Evolutionary conservation across 2,329 filamentous ascomycete genomes (phyloP), one percentile per base, ranked within the genome.

Genomic region (Colletotrichum godetiae): DNA sequence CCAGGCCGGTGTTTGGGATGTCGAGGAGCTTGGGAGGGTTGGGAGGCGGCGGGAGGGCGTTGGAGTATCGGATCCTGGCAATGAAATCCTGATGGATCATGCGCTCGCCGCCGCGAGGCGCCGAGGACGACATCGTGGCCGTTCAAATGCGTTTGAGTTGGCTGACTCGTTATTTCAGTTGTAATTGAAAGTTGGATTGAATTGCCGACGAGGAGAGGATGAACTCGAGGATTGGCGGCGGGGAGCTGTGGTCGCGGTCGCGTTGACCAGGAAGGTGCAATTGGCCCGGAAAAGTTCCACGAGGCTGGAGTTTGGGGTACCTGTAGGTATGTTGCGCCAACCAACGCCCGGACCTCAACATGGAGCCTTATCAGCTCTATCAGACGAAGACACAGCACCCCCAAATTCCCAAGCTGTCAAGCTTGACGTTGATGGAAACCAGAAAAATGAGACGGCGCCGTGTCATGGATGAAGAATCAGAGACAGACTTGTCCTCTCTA

Each of bases 11-110:
- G 79, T 97, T 98, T 12, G 97, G 96, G 74, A 99, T 98, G 77
- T 98, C 95, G 78, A 99, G 93, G 75, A 99, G 92, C 88, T 99
- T 99, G 1, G 97, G 97, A 1, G 96, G 95, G 81, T 95, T 95
- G 68, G 96, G 95, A 67, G 97, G 97, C 76, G 97, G 95, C 76
- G 97, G 97, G 19, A 99, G 92, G 78, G 95, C 93, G 90, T 99
- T 99, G 80, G 95, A 95, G 83, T 97, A 99, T 83, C 97, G 92
- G 80, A 98, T 94, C 79, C 95, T 93, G 76, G 95, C 96, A 81
- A 99, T 98, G 85, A 98, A 98, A 84, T 99, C 97, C 85, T 99
- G 97, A 81, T 97, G 95, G 78, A 92, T 87, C 79, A 90, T 87
- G 82, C 90, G 88, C 82, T 90, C 88, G 81, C 88, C 86, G 75